phyloP scores from a whole-genome alignment of 495 filamentous ascomycete species.

The Glonium stellatum region DNA sequence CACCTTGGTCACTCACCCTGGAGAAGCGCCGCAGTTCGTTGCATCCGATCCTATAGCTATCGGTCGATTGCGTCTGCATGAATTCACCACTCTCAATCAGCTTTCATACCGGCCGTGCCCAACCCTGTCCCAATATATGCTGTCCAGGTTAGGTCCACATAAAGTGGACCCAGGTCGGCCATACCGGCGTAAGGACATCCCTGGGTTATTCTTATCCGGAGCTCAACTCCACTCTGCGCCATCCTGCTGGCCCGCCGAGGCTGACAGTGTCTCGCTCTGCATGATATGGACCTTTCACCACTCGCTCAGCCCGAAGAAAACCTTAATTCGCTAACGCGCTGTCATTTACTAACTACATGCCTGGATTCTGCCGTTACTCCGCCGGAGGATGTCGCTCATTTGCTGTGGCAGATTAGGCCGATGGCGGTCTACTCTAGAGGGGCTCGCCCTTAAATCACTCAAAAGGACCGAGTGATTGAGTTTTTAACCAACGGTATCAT shows the following conservation, averaged over 20 bases:
- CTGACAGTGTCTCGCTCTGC: constrained; percentile 12
- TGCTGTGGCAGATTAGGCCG: constrained; percentile 2
- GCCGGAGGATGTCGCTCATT: constrained; percentile 1
- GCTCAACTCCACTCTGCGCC: constrained; percentile 6
- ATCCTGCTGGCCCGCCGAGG: constrained; percentile 6
- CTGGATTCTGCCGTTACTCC: constrained; percentile 5
- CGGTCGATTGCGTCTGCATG: constrained; percentile 14
- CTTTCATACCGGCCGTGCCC: constrained; percentile 8
- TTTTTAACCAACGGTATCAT: constrained; percentile 9
- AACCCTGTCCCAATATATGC: constrained; percentile 10
- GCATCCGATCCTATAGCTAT: constrained; percentile 11
- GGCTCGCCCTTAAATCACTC: constrained; percentile 5
- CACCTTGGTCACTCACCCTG: constrained; percentile 9
- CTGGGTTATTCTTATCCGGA: constrained; percentile 3
- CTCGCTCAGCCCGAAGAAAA: constrained; percentile 12
- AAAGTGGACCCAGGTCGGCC: constrained; percentile 4
- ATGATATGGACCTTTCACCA: constrained; percentile 10
- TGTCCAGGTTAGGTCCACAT: constrained; percentile 13
- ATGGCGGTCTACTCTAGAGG: neutral
- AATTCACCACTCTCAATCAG: constrained; percentile 9
- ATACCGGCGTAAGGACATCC: constrained; percentile 9
- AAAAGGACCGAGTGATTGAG: constrained; percentile 6
- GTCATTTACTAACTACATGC: neutral
- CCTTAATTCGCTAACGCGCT: constrained; percentile 2
- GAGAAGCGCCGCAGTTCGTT: constrained; percentile 10